Percentiles rank a stretch among this genome's conserved stretches.
phyloP scores from a whole-genome alignment of 805 yeast genomes.

The Candida peoriensis region DNA sequence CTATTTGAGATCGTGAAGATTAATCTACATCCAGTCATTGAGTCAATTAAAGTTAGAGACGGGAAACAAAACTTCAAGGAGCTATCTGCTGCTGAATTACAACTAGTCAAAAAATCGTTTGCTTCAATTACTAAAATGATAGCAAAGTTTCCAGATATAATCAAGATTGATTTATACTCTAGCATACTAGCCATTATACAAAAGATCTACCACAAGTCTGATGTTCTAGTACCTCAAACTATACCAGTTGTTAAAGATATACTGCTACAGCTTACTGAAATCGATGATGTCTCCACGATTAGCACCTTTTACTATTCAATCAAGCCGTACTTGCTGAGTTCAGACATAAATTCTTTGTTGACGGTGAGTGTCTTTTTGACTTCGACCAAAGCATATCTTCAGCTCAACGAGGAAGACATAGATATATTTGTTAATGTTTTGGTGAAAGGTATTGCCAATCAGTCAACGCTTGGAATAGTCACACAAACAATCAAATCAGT shows the following conservation, averaged over 20 bases:
- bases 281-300: constrained; percentile 25
- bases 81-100: constrained; percentile 27
- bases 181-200: constrained; percentile 53
- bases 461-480: constrained; percentile 35
- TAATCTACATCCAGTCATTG: constrained; percentile 56
- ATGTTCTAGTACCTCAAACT: constrained; percentile 43
- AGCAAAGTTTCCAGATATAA: constrained; percentile 58
- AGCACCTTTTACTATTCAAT: constrained; percentile 34
- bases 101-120: constrained; percentile 44
- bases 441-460: constrained; percentile 29
- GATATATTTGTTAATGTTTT: constrained; percentile 31
- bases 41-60: constrained; percentile 50
- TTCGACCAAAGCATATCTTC: constrained; percentile 30
- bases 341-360: constrained; percentile 34
- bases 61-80: constrained; percentile 30
- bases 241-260: constrained; percentile 47
- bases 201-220: constrained; percentile 33
- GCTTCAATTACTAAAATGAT: constrained; percentile 57
- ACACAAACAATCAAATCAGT: constrained; percentile 62
- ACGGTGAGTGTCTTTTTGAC: constrained; percentile 41
- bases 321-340: constrained; percentile 23
- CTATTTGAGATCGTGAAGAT: constrained; percentile 77
- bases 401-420: constrained; percentile 32
- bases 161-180: constrained; percentile 65
- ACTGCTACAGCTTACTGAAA: constrained; percentile 30